Base-by-base conservation (phyloP, 2,329 filamentous ascomycete genomes). In the Amylocarpus encephaloides region DNA sequence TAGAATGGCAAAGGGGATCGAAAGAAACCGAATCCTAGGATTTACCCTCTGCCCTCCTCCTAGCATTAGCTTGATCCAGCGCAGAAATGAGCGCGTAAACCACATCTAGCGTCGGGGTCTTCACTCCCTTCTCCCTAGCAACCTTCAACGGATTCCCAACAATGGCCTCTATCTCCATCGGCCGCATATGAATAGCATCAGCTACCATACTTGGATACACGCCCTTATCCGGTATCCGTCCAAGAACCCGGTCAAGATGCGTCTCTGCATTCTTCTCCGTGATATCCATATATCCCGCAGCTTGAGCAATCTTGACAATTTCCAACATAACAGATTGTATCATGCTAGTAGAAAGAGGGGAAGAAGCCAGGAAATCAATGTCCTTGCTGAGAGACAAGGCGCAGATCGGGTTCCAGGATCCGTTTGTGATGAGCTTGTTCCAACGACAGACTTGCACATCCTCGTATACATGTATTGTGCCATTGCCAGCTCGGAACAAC, bases 201-300 rank as follows among this genome's bases (percentile, higher is more conserved):
- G 74, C 66, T 40, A 77, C 71, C 80, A 84, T 84, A 53, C 73
- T 76, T 44, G 70, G 72, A 12, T 67, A 61, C 29, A 71, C 69
- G 0, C 71, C 66, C 42, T 70, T 71, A 60, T 77, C 63, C n/a
- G 43, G 32, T 38, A 69, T 43, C 56, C 74, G 54, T 68, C 78
- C 67, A 66, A 72, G 69, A 59, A 68, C 73, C 22, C 53, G 45
- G 12, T 51, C 49, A 11, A 57, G 79, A 65, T 89, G 84, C 42
- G 95, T 73, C 40, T 81, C 85, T n/a, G 85, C 83, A 41, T 95
- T 75, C 1, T 91, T 90, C 64, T 94, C 87, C 55, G 95, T 87
- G 44, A 94, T 86, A 63, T 72, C 48, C 69, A 67, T 58, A 67
- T 78, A 38, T 52, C 56, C 79, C 61, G 77, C 71, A 45, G 78